These are phyloP conservation scores for Colletotrichum magnum DNA, from an alignment of 2,329 filamentous ascomycete genomes.

Conservation along the genomic window DNA sequence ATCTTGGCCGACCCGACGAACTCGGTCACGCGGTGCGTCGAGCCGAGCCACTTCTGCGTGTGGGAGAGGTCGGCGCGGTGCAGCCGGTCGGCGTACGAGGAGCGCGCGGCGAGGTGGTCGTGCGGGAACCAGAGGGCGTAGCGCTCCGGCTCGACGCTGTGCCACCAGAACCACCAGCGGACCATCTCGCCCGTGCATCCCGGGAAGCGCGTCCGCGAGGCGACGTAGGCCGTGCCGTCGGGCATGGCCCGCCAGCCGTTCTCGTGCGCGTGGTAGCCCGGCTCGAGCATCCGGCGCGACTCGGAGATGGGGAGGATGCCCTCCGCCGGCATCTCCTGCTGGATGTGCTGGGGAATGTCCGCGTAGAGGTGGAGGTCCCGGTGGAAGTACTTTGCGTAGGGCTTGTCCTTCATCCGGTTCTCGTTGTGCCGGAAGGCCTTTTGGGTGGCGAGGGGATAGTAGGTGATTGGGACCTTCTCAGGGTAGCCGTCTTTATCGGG, in stretches of 20 bases:
- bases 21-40: constrained; percentile 37
- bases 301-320: constrained; percentile 17
- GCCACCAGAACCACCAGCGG: constrained; percentile 40
- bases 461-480: constrained; percentile 29
- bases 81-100: constrained; percentile 30
- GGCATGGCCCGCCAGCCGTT: constrained; percentile 32
- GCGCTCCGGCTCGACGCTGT: constrained; percentile 38
- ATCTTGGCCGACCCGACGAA: constrained; percentile 32
- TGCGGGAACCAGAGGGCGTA: constrained; percentile 38
- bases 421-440: constrained; percentile 26
- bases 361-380: constrained; percentile 28
- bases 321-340: constrained; percentile 18
- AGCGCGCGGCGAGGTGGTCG: constrained; percentile 29
- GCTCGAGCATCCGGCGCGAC: constrained; percentile 25
- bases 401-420: constrained; percentile 27
- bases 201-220: constrained; percentile 35
- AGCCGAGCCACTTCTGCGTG: constrained; percentile 38
- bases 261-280: constrained; percentile 29
- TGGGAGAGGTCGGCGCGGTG: constrained; percentile 35
- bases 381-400: constrained; percentile 32
- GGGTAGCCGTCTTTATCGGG: constrained; percentile 34
- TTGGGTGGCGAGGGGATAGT: constrained; percentile 30
- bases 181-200: constrained; percentile 35
- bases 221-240: constrained; percentile 31
- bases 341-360: constrained; percentile 34